Evolutionary conservation across 768 basidiomycete genomes (phyloP).

Genomic region (Boletus rubropictus): DNA sequence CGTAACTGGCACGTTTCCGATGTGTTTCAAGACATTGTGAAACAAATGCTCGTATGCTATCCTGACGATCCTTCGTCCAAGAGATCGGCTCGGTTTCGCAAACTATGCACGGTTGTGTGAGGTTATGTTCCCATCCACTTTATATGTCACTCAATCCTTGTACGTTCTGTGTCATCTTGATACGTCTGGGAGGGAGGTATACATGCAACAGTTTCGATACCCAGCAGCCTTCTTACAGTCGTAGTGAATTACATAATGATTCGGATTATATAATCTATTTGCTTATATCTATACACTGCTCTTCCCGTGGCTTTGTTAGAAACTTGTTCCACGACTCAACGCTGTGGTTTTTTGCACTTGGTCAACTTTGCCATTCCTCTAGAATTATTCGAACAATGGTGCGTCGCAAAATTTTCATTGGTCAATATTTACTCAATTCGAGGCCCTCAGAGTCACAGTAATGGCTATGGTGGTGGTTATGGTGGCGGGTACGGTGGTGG

Average conservation of each 20-base stretch:
- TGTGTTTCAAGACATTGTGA: conserved; percentile 71
- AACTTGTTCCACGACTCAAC: conserved; percentile 22
- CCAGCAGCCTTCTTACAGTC: too few relatives aligned
- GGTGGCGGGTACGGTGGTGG: conserved; percentile 29
- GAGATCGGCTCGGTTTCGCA: conserved; percentile 24
- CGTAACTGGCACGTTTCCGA: conserved; percentile 74
- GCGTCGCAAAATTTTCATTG: not conserved
- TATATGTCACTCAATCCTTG: conserved; percentile 7
- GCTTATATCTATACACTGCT: conserved; percentile 5
- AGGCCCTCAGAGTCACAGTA: conserved; percentile 23
- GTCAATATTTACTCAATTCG: not conserved
- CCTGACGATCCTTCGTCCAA: conserved; percentile 40
- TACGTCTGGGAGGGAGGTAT: conserved; percentile 4
- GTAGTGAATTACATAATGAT: conserved; percentile 9
- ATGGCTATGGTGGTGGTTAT: conserved; percentile 34
- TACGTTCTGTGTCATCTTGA: not conserved
- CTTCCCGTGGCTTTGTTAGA: conserved; percentile 10
- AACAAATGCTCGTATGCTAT: conserved; percentile 66
- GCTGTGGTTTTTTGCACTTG: not conserved
- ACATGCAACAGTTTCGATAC: conserved; percentile 8
- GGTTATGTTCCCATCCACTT: conserved; percentile 1
- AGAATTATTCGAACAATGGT: conserved; percentile 19
- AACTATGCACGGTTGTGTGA: conserved; percentile 38
- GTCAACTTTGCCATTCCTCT: not conserved
- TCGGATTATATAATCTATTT: conserved; percentile 10